Percentiles rank a stretch among this genome's conserved stretches.
phyloP scores from a whole-genome alignment of 305 asterid genomes.

The Fraxinus latifolia region DNA sequence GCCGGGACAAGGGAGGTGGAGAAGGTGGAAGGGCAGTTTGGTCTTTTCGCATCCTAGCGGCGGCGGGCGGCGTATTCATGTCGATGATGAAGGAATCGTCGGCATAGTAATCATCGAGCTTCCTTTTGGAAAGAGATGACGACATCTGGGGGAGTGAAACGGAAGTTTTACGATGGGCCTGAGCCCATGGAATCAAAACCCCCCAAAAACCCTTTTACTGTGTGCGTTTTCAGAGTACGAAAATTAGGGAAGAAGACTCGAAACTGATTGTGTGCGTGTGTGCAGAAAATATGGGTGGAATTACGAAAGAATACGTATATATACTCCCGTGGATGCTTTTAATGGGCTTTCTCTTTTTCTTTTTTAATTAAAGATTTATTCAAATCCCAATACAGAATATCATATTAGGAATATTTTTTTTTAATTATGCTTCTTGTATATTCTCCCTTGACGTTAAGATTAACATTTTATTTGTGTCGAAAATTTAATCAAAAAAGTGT shows the following conservation, averaged over 20 bases:
- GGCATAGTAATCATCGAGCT: constrained; percentile 52
- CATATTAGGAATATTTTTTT: background rate
- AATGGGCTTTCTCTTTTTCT: background rate
- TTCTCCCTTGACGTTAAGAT: background rate
- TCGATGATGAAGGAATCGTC: constrained; percentile 27
- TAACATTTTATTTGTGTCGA: no score
- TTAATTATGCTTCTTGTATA: no score
- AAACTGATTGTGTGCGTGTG: background rate
- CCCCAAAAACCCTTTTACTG: constrained; percentile 9
- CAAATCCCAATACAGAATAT: background rate
- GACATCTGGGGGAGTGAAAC: constrained; percentile 39
- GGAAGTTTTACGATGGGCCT: constrained; percentile 35
- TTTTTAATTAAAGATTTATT: background rate
- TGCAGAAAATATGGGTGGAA: background rate
- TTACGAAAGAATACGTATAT: background rate
- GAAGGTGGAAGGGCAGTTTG: constrained; percentile 29
- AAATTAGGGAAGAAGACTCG: background rate
- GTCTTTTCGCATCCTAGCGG: constrained; percentile 62
- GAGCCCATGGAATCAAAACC: constrained; percentile 43
- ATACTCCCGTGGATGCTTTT: background rate
- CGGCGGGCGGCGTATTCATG: constrained; percentile 20
- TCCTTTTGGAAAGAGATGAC: constrained; percentile 54
- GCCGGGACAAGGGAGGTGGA: constrained; percentile 1
- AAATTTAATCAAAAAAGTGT: no score
- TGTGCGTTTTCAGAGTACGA: background rate